Evolutionary conservation across 2,329 filamentous ascomycete genomes (phyloP).

Genomic region (Beauveria asiatica): DNA sequence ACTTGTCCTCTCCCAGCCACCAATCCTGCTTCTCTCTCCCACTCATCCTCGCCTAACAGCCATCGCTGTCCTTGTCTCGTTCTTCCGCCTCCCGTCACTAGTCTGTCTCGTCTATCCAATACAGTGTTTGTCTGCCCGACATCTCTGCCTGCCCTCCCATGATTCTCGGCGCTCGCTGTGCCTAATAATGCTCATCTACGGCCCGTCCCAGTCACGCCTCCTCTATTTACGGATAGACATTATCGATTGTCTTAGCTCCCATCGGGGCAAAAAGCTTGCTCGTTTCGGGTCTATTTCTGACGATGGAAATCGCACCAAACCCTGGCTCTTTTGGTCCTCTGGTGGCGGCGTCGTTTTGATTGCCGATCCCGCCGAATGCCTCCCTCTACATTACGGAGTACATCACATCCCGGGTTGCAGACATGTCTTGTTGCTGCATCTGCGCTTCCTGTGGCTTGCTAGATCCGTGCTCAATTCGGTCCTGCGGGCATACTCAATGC

Average conservation of each 20-base stretch:
- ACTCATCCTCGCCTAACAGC: neutral
- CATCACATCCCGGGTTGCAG: neutral
- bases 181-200: neutral
- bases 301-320: neutral
- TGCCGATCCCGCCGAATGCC: slow-evolving; percentile 1
- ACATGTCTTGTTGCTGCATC: neutral
- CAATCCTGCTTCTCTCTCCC: neutral
- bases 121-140: neutral
- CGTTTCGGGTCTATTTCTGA: neutral
- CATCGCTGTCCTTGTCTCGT: neutral
- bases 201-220: neutral
- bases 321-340: neutral
- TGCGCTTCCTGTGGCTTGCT: neutral
- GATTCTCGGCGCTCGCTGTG: neutral
- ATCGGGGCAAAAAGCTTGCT: neutral
- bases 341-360: neutral
- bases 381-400: neutral
- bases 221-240: neutral
- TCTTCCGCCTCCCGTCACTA: neutral
- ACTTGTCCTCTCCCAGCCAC: neutral
- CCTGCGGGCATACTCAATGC: neutral
- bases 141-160: neutral
- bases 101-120: neutral
- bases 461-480: neutral
- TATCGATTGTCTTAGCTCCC: neutral